phyloP scores from a whole-genome alignment of 1,284 basidiomycete genomes.

The Ceratobasidium sp. region DNA sequence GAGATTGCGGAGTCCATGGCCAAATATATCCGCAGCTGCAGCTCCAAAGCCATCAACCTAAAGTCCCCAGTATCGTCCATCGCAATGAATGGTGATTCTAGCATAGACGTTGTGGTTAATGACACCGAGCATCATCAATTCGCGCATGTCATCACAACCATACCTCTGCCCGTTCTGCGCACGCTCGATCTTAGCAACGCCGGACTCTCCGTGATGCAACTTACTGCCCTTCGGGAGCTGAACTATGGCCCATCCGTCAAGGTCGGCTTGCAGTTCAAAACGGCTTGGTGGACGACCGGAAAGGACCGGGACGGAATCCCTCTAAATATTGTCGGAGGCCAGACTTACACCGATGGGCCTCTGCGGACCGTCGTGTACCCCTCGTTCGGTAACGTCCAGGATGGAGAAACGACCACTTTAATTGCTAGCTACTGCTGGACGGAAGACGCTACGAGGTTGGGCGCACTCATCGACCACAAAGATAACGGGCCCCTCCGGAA shows the following conservation, averaged over 20 bases:
- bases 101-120: not conserved
- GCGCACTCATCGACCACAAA: conserved; percentile 7
- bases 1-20: conserved; percentile 48
- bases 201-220: conserved; percentile 48
- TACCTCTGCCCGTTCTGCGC: conserved; percentile 50
- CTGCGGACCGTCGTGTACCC: conserved; percentile 3
- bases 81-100: not conserved
- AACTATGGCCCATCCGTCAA: conserved; percentile 52
- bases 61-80: not conserved
- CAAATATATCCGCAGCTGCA: not conserved
- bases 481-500: not conserved
- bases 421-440: conserved; percentile 27
- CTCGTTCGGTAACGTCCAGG: conserved; percentile 1
- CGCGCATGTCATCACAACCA: conserved; percentile 52
- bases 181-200: conserved; percentile 49
- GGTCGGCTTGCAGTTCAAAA: conserved; percentile 54
- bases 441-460: not conserved
- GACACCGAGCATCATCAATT: conserved; percentile 39
- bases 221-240: conserved; percentile 50
- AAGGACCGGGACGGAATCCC: not conserved
- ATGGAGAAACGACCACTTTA: not conserved
- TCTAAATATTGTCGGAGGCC: not conserved
- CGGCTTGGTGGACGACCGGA: conserved; percentile 54
- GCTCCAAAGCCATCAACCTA: not conserved
- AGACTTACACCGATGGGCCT: conserved; percentile 51